These are phyloP conservation scores for Oryza rufipogon DNA, from an alignment of 176 grass and related monocot species.

Conservation along the genomic window DNA sequence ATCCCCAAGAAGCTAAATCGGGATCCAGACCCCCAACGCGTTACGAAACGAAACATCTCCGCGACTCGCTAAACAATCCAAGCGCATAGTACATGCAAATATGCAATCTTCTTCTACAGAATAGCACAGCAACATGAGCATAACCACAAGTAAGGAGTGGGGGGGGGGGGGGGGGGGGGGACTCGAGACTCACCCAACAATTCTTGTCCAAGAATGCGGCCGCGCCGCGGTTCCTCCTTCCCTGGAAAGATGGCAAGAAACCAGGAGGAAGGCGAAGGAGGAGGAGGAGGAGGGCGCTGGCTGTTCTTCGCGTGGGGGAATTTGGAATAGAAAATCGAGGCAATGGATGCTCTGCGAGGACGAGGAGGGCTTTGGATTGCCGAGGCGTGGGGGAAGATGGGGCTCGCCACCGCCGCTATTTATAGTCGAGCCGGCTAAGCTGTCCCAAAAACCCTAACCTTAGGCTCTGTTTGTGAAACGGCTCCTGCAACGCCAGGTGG, in stretches of 20 bases:
- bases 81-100: neutral
- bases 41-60: neutral
- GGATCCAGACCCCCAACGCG: constrained; percentile 10
- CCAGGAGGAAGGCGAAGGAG: too few relatives aligned
- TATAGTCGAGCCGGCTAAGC: neutral
- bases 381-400: too few relatives aligned
- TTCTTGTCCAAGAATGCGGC: constrained; percentile 3
- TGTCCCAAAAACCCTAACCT: constrained; percentile 22
- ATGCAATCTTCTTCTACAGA: neutral
- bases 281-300: neutral
- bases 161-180: too few relatives aligned
- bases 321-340: neutral
- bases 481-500: neutral
- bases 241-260: neutral
- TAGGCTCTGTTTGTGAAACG: neutral
- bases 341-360: neutral
- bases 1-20: neutral
- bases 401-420: constrained; percentile 28
- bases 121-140: neutral
- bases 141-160: neutral
- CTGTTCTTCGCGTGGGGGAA: neutral
- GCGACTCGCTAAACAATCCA: too few relatives aligned
- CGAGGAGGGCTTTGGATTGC: too few relatives aligned
- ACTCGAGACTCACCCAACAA: constrained; percentile 30
- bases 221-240: neutral